A percentile compares a stretch with the other conserved stretches of the same genome.
Evolutionary conservation across 257 asterid species (phyloP).

Genomic region (Linaria vulgaris): DNA sequence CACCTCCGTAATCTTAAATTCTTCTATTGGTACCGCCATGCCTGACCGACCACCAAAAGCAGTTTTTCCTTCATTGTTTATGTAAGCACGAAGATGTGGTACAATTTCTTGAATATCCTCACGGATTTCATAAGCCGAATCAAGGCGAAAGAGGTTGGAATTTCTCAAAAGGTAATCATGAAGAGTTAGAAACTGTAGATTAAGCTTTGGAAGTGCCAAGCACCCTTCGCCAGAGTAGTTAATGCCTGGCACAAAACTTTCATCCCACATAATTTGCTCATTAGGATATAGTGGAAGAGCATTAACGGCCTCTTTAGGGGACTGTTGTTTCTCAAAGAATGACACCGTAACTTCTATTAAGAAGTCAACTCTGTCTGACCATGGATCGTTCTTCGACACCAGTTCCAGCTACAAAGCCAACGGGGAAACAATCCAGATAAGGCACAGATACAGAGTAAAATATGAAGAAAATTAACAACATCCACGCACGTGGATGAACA

Average conservation of each 20-base stretch:
- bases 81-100: slow-evolving; percentile 86
- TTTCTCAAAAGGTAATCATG: slow-evolving; percentile 97
- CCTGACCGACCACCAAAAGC: slow-evolving; percentile 99
- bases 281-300: slow-evolving; percentile 97
- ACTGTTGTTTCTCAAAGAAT: slow-evolving; percentile 88
- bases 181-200: slow-evolving; percentile 89
- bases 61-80: slow-evolving; percentile 90
- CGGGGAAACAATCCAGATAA: slow-evolving; percentile 15
- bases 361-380: slow-evolving; percentile 96
- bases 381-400: slow-evolving; percentile 76
- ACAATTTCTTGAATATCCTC: slow-evolving; percentile 99
- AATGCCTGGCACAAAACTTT: slow-evolving; percentile 97
- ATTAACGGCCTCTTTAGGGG: slow-evolving; percentile 96
- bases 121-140: slow-evolving; percentile 96
- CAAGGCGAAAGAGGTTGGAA: slow-evolving; percentile 97
- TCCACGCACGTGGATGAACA: neutral
- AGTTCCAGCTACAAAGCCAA: slow-evolving; percentile 68
- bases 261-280: slow-evolving; percentile 99
- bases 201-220: slow-evolving; percentile 96
- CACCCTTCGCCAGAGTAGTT: slow-evolving; percentile 99
- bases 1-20: slow-evolving; percentile 72
- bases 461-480: slow-evolving; percentile 13
- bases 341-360: slow-evolving; percentile 89
- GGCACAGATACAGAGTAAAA: slow-evolving; percentile 4
- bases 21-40: slow-evolving; percentile 95